These are phyloP conservation scores for Trichomonascaceae sp. DNA, from an alignment of 1,139 yeast genomes.

Conservation along the genomic window DNA sequence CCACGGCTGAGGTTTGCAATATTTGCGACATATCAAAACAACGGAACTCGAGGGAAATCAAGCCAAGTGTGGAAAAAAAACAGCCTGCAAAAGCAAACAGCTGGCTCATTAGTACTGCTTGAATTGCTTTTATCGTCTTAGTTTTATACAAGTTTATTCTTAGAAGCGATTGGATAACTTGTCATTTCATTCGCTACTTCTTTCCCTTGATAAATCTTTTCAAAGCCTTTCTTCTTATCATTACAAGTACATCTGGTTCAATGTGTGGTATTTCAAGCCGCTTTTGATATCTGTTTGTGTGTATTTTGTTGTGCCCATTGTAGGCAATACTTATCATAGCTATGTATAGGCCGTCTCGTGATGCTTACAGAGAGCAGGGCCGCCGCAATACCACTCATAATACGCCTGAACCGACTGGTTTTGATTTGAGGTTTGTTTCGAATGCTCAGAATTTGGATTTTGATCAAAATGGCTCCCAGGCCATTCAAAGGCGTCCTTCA, in stretches of 20 bases:
- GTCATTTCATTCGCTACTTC: not conserved
- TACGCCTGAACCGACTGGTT: conserved; percentile 5
- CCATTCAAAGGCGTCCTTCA: not conserved
- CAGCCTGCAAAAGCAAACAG: no score
- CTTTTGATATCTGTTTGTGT: not conserved
- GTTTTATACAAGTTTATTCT: no score
- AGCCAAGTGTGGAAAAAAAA: no score
- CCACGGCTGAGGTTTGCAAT: no score
- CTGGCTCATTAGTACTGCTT: no score
- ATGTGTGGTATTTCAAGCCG: not conserved
- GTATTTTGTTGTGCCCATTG: not conserved
- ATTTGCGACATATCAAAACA: no score
- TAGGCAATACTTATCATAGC: not conserved
- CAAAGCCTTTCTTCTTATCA: no score
- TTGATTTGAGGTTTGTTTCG: conserved; percentile 1
- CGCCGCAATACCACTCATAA: conserved; percentile 5
- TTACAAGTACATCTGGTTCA: not conserved
- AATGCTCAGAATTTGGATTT: not conserved
- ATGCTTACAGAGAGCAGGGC: not conserved
- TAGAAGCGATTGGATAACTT: no score
- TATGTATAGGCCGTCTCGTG: not conserved
- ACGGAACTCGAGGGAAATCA: no score
- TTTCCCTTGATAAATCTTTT: no score
- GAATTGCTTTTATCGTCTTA: no score
- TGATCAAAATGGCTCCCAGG: not conserved